phyloP scores from a whole-genome alignment of 2,329 filamentous ascomycete species.

The Colletotrichum sp. region DNA sequence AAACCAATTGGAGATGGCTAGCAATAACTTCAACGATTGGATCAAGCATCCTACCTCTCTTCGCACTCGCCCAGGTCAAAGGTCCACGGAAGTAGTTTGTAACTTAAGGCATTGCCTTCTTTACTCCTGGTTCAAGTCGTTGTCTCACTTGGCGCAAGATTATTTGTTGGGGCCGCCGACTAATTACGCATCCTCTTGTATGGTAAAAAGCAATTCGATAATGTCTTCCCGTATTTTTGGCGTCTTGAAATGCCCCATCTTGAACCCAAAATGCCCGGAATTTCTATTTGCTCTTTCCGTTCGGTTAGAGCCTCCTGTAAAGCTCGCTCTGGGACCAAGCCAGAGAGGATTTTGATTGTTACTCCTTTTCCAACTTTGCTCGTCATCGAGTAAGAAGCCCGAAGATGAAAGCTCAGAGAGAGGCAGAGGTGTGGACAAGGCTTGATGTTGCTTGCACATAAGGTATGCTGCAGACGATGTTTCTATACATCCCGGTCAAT shows the following conservation, averaged over 20 bases:
- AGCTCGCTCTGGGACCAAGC: background rate
- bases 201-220: background rate
- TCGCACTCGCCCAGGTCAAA: background rate
- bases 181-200: background rate
- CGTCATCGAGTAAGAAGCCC: background rate
- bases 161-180: background rate
- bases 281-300: background rate
- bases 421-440: background rate
- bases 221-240: background rate
- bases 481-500: background rate
- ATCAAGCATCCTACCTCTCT: background rate
- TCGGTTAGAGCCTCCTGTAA: background rate
- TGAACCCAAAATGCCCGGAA: background rate
- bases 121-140: background rate
- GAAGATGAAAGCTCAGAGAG: background rate
- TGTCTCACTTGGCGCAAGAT: background rate
- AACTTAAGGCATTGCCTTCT: background rate
- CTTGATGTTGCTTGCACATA: background rate
- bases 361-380: background rate
- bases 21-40: background rate
- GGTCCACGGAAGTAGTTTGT: background rate
- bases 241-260: no score
- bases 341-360: background rate
- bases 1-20: background rate
- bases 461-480: background rate